Evolutionary conservation across 1,284 basidiomycete species (phyloP).

Genomic region (Boletus calvinii): DNA sequence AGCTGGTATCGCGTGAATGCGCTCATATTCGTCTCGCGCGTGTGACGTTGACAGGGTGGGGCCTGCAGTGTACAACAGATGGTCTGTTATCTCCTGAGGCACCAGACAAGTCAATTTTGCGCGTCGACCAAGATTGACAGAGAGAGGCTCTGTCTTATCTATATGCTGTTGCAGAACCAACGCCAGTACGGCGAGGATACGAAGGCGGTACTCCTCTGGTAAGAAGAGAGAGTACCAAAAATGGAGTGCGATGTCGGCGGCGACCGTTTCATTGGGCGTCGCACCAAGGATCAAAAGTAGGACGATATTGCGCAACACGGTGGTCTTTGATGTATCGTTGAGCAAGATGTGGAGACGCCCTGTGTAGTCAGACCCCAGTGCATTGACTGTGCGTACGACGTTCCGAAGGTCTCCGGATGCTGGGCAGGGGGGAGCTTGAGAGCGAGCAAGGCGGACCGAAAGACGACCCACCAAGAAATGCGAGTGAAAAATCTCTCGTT

Average conservation of each 20-base stretch:
- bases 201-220: conserved; percentile 33
- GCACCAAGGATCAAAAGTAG: conserved; percentile 39
- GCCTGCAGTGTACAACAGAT: conserved; percentile 31
- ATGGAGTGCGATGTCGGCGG: conserved; percentile 44
- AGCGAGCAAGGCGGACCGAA: conserved; percentile 1
- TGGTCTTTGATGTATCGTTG: conserved; percentile 34
- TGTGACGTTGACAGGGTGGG: conserved; percentile 21
- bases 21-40: conserved; percentile 26
- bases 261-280: conserved; percentile 27
- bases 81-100: conserved; percentile 31
- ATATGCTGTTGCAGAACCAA: conserved; percentile 18
- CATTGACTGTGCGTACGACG: conserved; percentile 25
- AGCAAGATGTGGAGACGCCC: conserved; percentile 32
- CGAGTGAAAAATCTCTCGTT: conserved; percentile 36
- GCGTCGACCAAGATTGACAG: conserved; percentile 18
- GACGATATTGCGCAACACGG: conserved; percentile 37
- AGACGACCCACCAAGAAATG: conserved; percentile 34
- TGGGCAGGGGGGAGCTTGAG: conserved; percentile 6
- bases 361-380: conserved; percentile 22
- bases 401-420: conserved; percentile 27
- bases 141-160: conserved; percentile 18
- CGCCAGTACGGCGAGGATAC: conserved; percentile 18
- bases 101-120: conserved; percentile 28
- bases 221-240: conserved; percentile 44
- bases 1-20: conserved; percentile 27